Evolutionary conservation across 768 basidiomycete genomes (phyloP).

Genomic region (Auricularia sp.): DNA sequence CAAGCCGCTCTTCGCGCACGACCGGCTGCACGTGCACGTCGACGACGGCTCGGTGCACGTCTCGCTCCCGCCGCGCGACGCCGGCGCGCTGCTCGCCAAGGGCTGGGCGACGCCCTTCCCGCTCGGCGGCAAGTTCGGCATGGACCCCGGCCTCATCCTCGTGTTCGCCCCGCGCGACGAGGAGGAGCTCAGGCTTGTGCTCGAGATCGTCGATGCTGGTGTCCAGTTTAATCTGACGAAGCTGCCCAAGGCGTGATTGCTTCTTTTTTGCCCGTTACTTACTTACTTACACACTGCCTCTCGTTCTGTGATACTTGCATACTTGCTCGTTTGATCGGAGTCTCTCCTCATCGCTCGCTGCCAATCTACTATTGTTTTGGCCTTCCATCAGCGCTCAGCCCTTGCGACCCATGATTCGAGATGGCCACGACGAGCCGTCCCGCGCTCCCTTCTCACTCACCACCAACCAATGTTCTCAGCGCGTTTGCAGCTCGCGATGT

Average conservation of each 20-base stretch:
- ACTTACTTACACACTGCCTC: no score
- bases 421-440: no score
- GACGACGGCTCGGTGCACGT: neutral
- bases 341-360: no score
- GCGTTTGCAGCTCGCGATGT: no score
- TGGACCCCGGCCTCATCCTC: neutral
- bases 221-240: neutral
- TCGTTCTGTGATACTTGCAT: no score
- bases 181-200: neutral
- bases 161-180: neutral
- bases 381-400: no score
- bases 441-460: no score
- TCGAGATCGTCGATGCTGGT: neutral
- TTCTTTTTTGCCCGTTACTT: no score
- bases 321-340: no score
- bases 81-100: neutral
- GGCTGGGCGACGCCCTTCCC: neutral
- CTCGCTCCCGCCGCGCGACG: neutral
- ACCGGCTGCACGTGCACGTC: neutral
- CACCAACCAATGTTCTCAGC: no score
- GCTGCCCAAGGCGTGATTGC: neutral
- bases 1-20: neutral
- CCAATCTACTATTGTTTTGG: no score
- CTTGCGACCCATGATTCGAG: no score
- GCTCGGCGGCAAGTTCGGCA: neutral